Base-by-base conservation (phyloP, 306 rosid species). In the Quercus engelmannii region DNA sequence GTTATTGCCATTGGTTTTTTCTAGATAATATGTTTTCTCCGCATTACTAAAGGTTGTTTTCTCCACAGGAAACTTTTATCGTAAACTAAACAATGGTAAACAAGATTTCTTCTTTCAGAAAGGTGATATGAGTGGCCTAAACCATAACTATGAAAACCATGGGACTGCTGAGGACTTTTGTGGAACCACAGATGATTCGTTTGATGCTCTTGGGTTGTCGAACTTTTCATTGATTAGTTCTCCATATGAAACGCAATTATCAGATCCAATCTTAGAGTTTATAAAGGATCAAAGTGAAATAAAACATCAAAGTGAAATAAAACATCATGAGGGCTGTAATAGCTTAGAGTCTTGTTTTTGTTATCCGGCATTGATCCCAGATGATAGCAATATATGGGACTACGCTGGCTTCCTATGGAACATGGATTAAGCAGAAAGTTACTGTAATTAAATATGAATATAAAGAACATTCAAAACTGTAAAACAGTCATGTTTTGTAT, bases 361-460 rank as follows among this genome's bases (percentile, higher is more conserved):
- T 65, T 64, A 21, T 83, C 57, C 78, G 20, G 41, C 82, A 31
- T 73, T 79, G 82, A 79, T 41, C 78, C 57, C 35, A 41, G 85
- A 86, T 61, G 83, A 76, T 12, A 65, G 26, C 75, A 78, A 83
- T 74, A 20, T 83, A 21, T 91, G 92, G 94, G 84, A 81, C 70
- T 86, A 70, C 73, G 75, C 89, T 30, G 82, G 77, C 79, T 88
- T 69, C 67, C 79, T 91, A 4, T 89, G 98, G 97, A 84, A 87
- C 71, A 80, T 89, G 86, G 86, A 78, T 71, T 88, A 62, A 78
- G 33, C 30, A 15, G 10, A 69, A 1, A 55, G 17, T 74, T 71
- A 8, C 33, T 26, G 10, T 28, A 35, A 63, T 28, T 33, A 28
- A 54, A 70, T 64, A 72, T 43, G 64, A 72, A 73, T 21, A 28